These are phyloP conservation scores for Trichoderma sp. DNA, from an alignment of 2,329 filamentous ascomycete genomes.

Conservation along the genomic window DNA sequence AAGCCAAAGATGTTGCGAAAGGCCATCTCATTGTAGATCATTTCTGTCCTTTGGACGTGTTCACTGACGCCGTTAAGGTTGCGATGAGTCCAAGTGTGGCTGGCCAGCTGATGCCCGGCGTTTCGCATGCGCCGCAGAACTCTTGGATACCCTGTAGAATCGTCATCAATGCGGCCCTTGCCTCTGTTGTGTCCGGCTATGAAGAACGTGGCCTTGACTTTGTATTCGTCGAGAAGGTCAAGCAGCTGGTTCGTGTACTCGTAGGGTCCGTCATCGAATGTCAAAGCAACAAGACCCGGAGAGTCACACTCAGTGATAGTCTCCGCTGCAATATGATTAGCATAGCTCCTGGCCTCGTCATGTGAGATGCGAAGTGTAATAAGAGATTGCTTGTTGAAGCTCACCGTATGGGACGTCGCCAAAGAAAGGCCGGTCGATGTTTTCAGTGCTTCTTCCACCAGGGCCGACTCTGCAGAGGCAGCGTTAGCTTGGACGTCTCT, in stretches of 20 bases:
- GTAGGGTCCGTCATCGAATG: conserved; percentile 48
- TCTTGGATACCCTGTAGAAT: conserved; percentile 32
- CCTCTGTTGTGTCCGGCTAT: conserved; percentile 41
- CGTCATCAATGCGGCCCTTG: conserved; percentile 42
- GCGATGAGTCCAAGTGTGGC: conserved; percentile 48
- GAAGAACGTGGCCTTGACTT: conserved; percentile 42
- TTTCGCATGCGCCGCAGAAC: conserved; percentile 41
- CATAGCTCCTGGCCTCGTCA: not conserved
- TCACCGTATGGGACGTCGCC: conserved; percentile 40
- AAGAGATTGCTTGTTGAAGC: conserved; percentile 7
- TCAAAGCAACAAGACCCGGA: conserved; percentile 42
- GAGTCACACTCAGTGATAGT: conserved; percentile 36
- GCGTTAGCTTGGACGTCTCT: not conserved
- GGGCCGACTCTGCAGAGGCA: conserved; percentile 30
- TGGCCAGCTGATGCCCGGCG: conserved; percentile 46
- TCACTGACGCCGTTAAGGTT: conserved; percentile 39
- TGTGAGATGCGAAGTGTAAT: not conserved
- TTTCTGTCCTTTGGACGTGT: conserved; percentile 37
- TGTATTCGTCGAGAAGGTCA: conserved; percentile 33
- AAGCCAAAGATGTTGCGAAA: conserved; percentile 42
- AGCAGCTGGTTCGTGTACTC: conserved; percentile 42
- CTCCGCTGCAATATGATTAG: conserved; percentile 26
- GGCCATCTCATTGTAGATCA: conserved; percentile 45
- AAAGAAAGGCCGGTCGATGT: conserved; percentile 31
- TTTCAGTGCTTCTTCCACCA: conserved; percentile 32